phyloP scores from a whole-genome alignment of 352 stramenopile species.

The Phytophthora pinifolia region DNA sequence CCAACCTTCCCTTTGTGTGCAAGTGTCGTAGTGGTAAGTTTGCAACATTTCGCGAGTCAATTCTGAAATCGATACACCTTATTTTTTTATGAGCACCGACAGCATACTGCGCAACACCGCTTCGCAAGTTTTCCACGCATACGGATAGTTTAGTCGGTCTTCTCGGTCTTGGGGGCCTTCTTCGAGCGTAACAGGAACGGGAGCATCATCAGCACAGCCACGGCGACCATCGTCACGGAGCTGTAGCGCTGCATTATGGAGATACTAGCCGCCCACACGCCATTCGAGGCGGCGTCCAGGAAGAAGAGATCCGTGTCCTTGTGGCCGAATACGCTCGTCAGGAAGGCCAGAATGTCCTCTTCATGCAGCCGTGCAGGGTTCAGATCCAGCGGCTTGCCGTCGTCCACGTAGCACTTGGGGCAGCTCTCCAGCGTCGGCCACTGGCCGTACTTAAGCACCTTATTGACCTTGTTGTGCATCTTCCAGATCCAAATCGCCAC shows the following conservation, averaged over 20 bases:
- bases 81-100: slow-evolving; percentile 6
- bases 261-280: slow-evolving; percentile 32
- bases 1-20: too few relatives aligned
- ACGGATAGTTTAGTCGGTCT: slow-evolving; percentile 24
- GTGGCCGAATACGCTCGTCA: slow-evolving; percentile 57
- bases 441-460: slow-evolving; percentile 64
- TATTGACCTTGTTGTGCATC: slow-evolving; percentile 89
- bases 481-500: slow-evolving; percentile 76
- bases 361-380: slow-evolving; percentile 46
- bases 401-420: slow-evolving; percentile 51
- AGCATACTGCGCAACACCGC: not conserved
- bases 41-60: not conserved
- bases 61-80: slow-evolving; percentile 2
- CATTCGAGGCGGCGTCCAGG: slow-evolving; percentile 49
- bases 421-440: slow-evolving; percentile 55
- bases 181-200: slow-evolving; percentile 31
- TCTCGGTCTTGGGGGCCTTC: slow-evolving; percentile 20
- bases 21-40: too few relatives aligned
- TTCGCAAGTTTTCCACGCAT: not conserved
- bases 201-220: slow-evolving; percentile 27
- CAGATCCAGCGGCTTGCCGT: slow-evolving; percentile 43
- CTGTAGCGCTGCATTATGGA: slow-evolving; percentile 42
- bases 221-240: slow-evolving; percentile 27
- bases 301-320: slow-evolving; percentile 45
- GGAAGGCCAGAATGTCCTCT: slow-evolving; percentile 47